These are phyloP conservation scores for Ajuga chamaepitys DNA, from an alignment of 257 asterid genomes.

Conservation along the genomic window DNA sequence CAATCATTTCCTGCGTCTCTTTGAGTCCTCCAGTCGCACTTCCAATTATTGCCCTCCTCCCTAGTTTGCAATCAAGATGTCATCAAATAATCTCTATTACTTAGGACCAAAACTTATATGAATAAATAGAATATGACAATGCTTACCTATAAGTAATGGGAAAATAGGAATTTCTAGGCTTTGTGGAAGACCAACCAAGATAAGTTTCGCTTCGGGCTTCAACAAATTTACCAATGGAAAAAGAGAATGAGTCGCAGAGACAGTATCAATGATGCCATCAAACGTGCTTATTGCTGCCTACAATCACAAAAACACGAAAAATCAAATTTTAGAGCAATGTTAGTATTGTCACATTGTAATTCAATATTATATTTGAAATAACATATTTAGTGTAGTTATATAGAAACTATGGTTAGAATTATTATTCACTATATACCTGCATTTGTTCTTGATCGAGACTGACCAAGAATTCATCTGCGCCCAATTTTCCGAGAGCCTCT, in stretches of 20 bases:
- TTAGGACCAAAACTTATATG: not conserved
- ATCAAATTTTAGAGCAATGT: no score
- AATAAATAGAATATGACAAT: not conserved
- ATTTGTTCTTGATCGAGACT: constrained; percentile 33
- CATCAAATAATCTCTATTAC: not conserved
- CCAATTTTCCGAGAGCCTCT: constrained; percentile 27
- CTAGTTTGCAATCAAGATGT: not conserved
- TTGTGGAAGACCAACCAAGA: constrained; percentile 26
- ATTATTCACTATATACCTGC: constrained; percentile 19
- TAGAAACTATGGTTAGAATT: no score
- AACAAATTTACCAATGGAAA: constrained; percentile 15
- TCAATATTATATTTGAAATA: no score
- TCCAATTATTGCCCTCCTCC: constrained; percentile 27
- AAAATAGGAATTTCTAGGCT: constrained; percentile 23
- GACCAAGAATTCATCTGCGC: constrained; percentile 33
- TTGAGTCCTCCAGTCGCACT: constrained; percentile 35
- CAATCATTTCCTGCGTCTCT: constrained; percentile 42
- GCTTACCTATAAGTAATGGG: constrained; percentile 19
- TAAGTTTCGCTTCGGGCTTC: constrained; percentile 22
- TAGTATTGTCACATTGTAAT: no score
- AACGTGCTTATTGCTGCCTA: constrained; percentile 25
- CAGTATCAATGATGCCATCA: constrained; percentile 30
- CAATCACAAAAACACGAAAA: not conserved
- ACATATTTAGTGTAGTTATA: no score
- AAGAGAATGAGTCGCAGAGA: constrained; percentile 27